Conservation (phyloP, 768 basidiomycete genomes). For the Pulveroboletus sp. region DNA sequence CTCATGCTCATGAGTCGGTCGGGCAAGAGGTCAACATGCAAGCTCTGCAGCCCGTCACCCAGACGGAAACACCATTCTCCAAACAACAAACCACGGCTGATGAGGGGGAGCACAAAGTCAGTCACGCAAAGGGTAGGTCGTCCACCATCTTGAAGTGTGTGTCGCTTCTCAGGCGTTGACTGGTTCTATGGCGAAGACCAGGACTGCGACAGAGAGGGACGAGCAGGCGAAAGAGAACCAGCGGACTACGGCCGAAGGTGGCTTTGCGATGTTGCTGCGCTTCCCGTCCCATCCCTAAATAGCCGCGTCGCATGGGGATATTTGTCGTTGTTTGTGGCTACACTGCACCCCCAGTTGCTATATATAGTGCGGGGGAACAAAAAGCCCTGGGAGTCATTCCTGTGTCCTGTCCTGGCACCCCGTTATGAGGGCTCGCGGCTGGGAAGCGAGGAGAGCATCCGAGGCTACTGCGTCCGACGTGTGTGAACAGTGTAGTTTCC, state of each 20-base stretch:
- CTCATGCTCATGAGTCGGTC: too few species aligned
- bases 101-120: too few species aligned
- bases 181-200: background rate
- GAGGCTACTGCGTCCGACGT: background rate
- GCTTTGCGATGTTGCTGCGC: background rate
- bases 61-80: too few species aligned
- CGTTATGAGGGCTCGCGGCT: background rate
- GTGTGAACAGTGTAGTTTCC: background rate
- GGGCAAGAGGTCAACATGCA: slow-evolving; percentile 6
- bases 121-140: slow-evolving; percentile 11
- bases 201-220: background rate
- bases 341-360: background rate
- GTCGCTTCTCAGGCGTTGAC: slow-evolving; percentile 2
- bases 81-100: too few species aligned
- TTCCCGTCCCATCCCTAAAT: background rate
- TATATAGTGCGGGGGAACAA: background rate
- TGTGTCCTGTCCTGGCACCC: slow-evolving; percentile 1
- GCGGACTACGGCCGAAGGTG: background rate
- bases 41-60: background rate
- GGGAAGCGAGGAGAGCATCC: slow-evolving; percentile 7
- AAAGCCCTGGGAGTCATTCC: slow-evolving; percentile 4
- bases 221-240: background rate
- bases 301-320: too few species aligned
- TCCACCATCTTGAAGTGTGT: background rate
- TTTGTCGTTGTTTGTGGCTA: background rate